phyloP scores from a whole-genome alignment of 2,329 filamentous ascomycete species.

The Epichloe amarillans region DNA sequence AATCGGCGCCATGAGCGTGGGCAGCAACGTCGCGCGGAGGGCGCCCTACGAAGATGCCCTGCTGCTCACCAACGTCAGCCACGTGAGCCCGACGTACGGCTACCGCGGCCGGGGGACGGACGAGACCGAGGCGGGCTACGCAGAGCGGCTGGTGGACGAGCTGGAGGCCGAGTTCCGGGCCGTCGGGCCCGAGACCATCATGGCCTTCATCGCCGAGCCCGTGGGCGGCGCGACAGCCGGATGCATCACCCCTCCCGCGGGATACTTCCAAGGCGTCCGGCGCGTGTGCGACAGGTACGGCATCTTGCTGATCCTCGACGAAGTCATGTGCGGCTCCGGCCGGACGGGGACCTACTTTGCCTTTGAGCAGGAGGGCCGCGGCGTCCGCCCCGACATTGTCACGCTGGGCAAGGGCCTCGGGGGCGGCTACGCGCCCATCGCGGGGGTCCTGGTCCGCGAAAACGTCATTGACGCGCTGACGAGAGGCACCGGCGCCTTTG shows the following conservation, averaged over 20 bases:
- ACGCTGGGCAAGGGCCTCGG: constrained; percentile 51
- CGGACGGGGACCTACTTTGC: constrained; percentile 48
- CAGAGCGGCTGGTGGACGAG: constrained; percentile 26
- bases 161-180: constrained; percentile 33
- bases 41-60: constrained; percentile 14
- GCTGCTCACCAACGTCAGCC: constrained; percentile 15
- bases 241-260: constrained; percentile 33
- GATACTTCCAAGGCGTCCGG: constrained; percentile 40
- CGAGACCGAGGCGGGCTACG: constrained; percentile 27
- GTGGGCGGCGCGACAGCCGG: constrained; percentile 36
- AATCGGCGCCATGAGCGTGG: constrained; percentile 29
- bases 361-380: constrained; percentile 42
- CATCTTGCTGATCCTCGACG: constrained; percentile 40
- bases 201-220: constrained; percentile 37
- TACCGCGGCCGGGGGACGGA: constrained; percentile 5
- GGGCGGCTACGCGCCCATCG: constrained; percentile 39
- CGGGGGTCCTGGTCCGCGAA: constrained; percentile 1
- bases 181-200: constrained; percentile 31
- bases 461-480: constrained; percentile 3
- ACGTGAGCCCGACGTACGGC: constrained; percentile 13
- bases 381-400: constrained; percentile 45
- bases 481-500: constrained; percentile 4
- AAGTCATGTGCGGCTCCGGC: constrained; percentile 58
- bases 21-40: constrained; percentile 15
- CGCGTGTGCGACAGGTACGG: constrained; percentile 40